A percentile compares a stretch with the other conserved stretches of the same genome.
Conservation (phyloP, 805 yeast species). For the Blastobotrys mokoenaii region DNA sequence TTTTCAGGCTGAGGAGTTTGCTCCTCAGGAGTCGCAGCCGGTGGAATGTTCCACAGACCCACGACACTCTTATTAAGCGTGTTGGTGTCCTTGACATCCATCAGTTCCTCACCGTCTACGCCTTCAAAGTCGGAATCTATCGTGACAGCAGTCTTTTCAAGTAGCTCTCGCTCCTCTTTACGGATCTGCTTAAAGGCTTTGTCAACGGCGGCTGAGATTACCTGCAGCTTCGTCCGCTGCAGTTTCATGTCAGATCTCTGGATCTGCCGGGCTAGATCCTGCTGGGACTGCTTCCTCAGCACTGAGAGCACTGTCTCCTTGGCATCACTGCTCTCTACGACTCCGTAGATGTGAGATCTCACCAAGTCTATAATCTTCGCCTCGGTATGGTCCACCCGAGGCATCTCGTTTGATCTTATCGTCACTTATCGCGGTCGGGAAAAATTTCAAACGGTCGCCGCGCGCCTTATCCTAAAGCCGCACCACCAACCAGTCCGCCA, state of each 20-base stretch:
- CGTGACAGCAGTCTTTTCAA: slow-evolving; percentile 26
- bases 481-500: too few species aligned
- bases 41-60: slow-evolving; percentile 46
- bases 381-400: too few species aligned
- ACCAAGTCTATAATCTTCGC: too few species aligned
- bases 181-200: slow-evolving; percentile 46
- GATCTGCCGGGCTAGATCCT: slow-evolving; percentile 4
- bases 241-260: slow-evolving; percentile 39
- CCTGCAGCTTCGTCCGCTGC: slow-evolving; percentile 57
- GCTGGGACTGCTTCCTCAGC: slow-evolving; percentile 40
- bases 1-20: slow-evolving; percentile 3
- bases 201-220: slow-evolving; percentile 56
- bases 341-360: too few species aligned
- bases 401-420: too few species aligned
- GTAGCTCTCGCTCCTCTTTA: slow-evolving; percentile 53
- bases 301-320: slow-evolving; percentile 17
- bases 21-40: slow-evolving; percentile 9
- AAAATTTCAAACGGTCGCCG: too few species aligned
- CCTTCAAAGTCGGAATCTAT: slow-evolving; percentile 34
- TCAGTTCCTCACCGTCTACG: slow-evolving; percentile 38
- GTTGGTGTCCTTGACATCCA: slow-evolving; percentile 55
- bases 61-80: slow-evolving; percentile 71
- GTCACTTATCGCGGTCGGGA: too few species aligned
- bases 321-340: too few species aligned
- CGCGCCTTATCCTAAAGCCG: too few species aligned